Conservation (phyloP, 108 stramenopile species). For the Fragilaria crotonensis region DNA sequence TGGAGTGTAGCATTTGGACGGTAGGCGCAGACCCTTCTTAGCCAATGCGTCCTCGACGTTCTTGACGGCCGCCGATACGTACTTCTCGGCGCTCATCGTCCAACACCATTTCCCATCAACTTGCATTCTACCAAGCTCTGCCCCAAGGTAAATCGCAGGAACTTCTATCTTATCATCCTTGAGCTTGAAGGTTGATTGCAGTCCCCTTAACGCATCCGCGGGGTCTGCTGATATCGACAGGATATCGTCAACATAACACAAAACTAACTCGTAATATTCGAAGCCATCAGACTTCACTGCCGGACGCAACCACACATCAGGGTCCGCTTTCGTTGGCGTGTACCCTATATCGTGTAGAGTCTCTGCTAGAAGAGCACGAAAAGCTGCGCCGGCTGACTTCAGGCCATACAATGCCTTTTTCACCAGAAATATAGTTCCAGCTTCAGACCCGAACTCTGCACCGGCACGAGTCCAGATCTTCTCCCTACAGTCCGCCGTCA, state of each 20-base stretch:
- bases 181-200: too few relatives aligned
- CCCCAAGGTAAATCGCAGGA: neutral
- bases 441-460: constrained; percentile 23
- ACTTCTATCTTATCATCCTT: neutral
- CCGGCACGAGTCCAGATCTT: too few relatives aligned
- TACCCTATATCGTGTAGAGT: constrained; percentile 1
- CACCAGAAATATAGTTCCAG: constrained; percentile 13
- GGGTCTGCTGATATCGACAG: constrained; percentile 9
- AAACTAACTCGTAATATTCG: constrained; percentile 26
- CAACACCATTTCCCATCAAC: neutral
- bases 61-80: neutral
- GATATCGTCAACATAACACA: constrained; percentile 26
- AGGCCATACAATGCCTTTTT: too few relatives aligned
- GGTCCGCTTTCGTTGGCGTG: constrained; percentile 9
- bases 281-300: constrained; percentile 12
- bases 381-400: too few relatives aligned
- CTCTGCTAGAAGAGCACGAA: constrained; percentile 3
- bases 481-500: too few relatives aligned
- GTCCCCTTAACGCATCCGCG: neutral
- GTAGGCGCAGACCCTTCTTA: neutral
- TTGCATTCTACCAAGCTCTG: neutral
- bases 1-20: constrained; percentile 1
- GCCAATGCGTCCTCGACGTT: neutral
- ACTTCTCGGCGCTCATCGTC: neutral
- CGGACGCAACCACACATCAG: constrained; percentile 25